phyloP scores from a whole-genome alignment of 2,329 filamentous ascomycete genomes.

The Cercospora nicotianae region DNA sequence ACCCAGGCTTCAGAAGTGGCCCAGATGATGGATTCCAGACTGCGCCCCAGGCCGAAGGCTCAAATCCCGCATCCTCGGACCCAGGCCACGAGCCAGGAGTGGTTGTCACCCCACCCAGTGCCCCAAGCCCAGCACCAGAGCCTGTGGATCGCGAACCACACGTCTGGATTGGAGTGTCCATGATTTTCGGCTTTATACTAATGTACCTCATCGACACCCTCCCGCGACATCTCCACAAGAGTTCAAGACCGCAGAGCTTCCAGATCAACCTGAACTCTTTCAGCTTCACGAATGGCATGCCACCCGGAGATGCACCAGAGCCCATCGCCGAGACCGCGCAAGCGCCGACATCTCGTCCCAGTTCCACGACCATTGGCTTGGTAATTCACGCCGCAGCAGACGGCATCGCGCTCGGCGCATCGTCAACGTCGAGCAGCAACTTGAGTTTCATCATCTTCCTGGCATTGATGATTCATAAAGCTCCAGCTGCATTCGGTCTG shows the following conservation, averaged over 20 bases:
- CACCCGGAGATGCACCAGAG: constrained; percentile 22
- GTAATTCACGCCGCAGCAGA: constrained; percentile 95
- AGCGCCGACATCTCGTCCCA: constrained; percentile 32
- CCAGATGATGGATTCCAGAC: constrained; percentile 35
- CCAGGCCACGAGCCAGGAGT: constrained; percentile 23
- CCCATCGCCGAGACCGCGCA: constrained; percentile 20
- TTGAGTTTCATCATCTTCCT: constrained; percentile 90
- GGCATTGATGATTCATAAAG: constrained; percentile 96
- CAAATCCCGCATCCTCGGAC: constrained; percentile 20
- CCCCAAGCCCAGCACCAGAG: background rate
- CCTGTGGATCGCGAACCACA: constrained; percentile 52
- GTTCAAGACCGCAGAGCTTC: constrained; percentile 61
- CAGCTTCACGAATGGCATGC: constrained; percentile 40
- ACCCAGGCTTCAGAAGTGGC: constrained; percentile 29
- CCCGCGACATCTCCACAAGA: constrained; percentile 65
- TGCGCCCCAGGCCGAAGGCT: constrained; percentile 19
- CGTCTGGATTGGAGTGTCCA: constrained; percentile 82
- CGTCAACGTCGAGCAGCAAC: constrained; percentile 65
- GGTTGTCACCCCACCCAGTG: background rate
- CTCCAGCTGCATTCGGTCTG: constrained; percentile 86
- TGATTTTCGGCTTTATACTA: constrained; percentile 85
- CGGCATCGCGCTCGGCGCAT: constrained; percentile 92
- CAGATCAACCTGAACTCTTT: constrained; percentile 89
- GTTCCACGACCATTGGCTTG: constrained; percentile 74
- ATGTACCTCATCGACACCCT: constrained; percentile 96